Percentiles rank a stretch among this genome's conserved stretches.
Conservation (phyloP, 73 alveolate genomes). For the Tetrahymena malaccensis region DNA sequence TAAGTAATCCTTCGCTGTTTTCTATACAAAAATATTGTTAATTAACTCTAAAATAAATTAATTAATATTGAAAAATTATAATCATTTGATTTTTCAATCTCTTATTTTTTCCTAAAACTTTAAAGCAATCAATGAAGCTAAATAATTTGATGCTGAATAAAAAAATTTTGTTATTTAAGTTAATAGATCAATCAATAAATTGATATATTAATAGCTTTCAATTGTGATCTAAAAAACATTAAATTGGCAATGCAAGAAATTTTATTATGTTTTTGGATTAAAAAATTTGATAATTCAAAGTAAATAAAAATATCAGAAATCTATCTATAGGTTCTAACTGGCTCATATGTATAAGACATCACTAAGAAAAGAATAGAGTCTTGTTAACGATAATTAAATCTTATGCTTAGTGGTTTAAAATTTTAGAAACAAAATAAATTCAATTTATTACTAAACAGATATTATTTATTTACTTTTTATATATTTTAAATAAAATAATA, state of each 20-base stretch:
- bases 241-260: neutral
- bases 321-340: neutral
- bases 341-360: neutral
- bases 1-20: neutral
- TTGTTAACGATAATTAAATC: neutral
- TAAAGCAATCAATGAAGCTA: neutral
- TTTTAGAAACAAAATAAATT: too few relatives aligned
- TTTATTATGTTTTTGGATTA: neutral
- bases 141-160: neutral
- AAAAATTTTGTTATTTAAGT: neutral
- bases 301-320: neutral
- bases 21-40: neutral
- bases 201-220: too few relatives aligned
- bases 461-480: too few relatives aligned
- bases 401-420: neutral
- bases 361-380: neutral
- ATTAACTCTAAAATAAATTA: neutral
- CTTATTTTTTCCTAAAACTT: neutral
- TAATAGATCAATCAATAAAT: neutral
- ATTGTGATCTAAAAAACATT: too few relatives aligned
- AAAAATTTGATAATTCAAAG: neutral
- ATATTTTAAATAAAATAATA: too few relatives aligned
- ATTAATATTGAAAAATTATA: neutral
- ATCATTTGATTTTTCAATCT: neutral
- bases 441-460: too few relatives aligned